Evolutionary conservation across 2,329 filamentous ascomycete genomes (phyloP).

Genomic region (Huntiella bhutanensis): DNA sequence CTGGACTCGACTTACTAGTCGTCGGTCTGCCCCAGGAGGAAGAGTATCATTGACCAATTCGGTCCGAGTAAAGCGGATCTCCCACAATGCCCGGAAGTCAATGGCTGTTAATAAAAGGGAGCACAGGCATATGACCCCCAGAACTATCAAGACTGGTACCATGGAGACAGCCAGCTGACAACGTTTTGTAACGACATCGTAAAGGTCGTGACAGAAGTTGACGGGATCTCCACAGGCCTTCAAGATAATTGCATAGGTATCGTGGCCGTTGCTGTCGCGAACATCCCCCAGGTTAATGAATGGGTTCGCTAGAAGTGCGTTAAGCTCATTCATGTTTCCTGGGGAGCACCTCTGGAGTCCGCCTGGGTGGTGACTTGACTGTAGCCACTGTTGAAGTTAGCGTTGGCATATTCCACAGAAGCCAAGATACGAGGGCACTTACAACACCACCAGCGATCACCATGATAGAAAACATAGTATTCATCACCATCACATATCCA

Average conservation of each 20-base stretch:
- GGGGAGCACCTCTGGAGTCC: no score
- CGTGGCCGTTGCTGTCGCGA: neutral
- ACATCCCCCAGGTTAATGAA: neutral
- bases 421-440: neutral
- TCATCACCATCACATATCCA: neutral
- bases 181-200: neutral
- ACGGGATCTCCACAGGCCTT: neutral
- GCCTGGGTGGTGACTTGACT: no score
- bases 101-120: neutral
- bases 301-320: neutral
- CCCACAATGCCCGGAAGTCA: conserved; percentile 1
- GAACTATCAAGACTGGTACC: neutral
- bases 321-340: neutral
- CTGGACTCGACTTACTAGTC: neutral
- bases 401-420: neutral
- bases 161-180: neutral
- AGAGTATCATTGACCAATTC: neutral
- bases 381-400: no score
- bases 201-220: neutral
- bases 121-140: neutral
- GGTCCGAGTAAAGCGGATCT: neutral
- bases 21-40: neutral
- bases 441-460: neutral
- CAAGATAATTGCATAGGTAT: neutral
- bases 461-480: neutral